Percentiles rank a stretch among this genome's conserved stretches.
Evolutionary conservation across 2,329 filamentous ascomycete genomes (phyloP).

Genomic region (Apiospora aurea): DNA sequence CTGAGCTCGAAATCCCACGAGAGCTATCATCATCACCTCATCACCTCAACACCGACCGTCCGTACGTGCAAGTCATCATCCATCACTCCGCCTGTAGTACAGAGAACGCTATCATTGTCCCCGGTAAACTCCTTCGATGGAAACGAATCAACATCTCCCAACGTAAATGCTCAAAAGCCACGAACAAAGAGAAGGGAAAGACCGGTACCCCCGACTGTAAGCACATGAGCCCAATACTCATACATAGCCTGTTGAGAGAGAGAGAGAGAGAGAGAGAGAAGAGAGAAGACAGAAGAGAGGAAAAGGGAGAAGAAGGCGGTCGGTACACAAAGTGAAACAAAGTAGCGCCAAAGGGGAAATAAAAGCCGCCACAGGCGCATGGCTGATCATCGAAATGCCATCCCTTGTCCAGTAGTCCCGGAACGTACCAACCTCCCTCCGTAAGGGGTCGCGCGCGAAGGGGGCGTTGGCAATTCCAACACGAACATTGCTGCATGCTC

Average conservation of each 20-base stretch:
- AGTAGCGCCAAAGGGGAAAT: neutral
- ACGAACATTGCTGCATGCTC: neutral
- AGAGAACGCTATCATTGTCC: neutral
- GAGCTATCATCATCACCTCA: neutral
- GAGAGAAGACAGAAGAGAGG: neutral
- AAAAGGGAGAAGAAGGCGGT: neutral
- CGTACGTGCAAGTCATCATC: constrained; percentile 11
- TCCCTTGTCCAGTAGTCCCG: neutral
- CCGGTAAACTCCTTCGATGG: constrained; percentile 4
- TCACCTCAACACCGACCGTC: neutral
- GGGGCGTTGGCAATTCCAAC: neutral
- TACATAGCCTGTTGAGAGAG: neutral
- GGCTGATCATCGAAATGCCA: neutral
- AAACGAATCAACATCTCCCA: neutral
- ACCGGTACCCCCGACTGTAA: neutral
- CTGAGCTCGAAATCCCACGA: neutral
- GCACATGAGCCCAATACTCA: neutral
- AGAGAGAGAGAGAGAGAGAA: neutral
- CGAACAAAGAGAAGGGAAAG: neutral
- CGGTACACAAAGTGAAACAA: neutral
- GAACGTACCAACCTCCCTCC: neutral
- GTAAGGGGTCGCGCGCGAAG: neutral
- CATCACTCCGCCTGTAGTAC: constrained; percentile 5
- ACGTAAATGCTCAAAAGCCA: constrained; percentile 14
- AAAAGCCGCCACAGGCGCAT: neutral